phyloP scores from a whole-genome alignment of 2,329 filamentous ascomycete species.

The Aspergillus viridinutans region DNA sequence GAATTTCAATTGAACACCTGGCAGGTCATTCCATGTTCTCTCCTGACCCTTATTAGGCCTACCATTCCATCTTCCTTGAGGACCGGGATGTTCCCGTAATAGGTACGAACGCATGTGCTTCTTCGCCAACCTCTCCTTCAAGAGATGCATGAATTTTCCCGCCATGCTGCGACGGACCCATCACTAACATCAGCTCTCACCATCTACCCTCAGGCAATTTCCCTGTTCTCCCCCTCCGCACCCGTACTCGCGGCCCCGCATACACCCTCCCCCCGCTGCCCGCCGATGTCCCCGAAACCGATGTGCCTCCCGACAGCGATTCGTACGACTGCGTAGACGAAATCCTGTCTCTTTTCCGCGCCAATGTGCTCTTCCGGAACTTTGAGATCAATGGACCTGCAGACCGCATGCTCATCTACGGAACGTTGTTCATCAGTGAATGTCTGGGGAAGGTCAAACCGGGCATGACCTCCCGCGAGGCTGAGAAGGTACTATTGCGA shows the following conservation, averaged over 20 bases:
- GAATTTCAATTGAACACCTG: background rate
- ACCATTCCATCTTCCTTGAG: constrained; percentile 94
- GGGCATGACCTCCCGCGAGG: constrained; percentile 60
- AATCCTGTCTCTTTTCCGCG: constrained; percentile 85
- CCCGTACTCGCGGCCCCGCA: constrained; percentile 90
- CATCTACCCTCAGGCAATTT: constrained; percentile 67
- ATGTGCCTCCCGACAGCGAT: constrained; percentile 75
- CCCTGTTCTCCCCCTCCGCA: constrained; percentile 88
- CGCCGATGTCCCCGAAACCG: constrained; percentile 48
- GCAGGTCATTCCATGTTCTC: background rate
- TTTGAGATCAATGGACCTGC: constrained; percentile 98
- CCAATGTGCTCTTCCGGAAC: constrained; percentile 98
- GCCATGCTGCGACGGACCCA: background rate
- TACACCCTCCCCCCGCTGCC: constrained; percentile 71
- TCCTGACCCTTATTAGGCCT: constrained; percentile 60
- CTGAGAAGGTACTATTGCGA: constrained; percentile 53
- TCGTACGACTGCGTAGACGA: constrained; percentile 97
- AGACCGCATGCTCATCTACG: constrained; percentile 91
- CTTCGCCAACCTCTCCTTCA: constrained; percentile 24
- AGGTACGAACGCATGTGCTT: constrained; percentile 39
- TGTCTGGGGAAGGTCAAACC: constrained; percentile 84
- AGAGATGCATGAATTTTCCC: constrained; percentile 37
- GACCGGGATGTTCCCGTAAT: constrained; percentile 66
- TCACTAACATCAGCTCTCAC: background rate
- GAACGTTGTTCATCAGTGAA: constrained; percentile 91